Percentiles rank a stretch among this genome's conserved stretches.
phyloP scores from a whole-genome alignment of 345 rosid genomes.

The Theobroma cacao region DNA sequence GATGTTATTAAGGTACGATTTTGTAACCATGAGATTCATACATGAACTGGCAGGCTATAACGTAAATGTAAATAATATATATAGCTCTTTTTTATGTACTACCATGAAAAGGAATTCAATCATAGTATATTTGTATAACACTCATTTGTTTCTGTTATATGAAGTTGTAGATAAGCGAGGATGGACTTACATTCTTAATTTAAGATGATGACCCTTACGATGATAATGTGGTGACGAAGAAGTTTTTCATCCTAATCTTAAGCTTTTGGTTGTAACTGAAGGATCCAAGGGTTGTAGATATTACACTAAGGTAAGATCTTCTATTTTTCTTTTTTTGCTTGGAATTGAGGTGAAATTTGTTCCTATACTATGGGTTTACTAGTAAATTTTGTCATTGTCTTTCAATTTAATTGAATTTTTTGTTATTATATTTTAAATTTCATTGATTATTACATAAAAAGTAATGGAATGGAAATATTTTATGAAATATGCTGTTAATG shows the following conservation, averaged over 20 bases:
- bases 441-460: too few species aligned
- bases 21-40: background rate
- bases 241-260: slow-evolving; percentile 73
- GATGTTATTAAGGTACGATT: slow-evolving; percentile 75
- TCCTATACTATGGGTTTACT: too few species aligned
- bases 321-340: background rate
- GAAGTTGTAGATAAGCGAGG: slow-evolving; percentile 72
- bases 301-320: slow-evolving; percentile 65
- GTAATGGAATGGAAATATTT: too few species aligned
- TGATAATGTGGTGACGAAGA: slow-evolving; percentile 58
- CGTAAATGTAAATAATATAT: too few species aligned
- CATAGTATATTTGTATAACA: background rate
- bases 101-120: too few species aligned
- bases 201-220: slow-evolving; percentile 58
- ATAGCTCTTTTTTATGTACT: too few species aligned
- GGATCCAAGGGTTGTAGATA: slow-evolving; percentile 92
- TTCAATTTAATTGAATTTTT: too few species aligned
- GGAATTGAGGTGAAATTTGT: too few species aligned
- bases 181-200: slow-evolving; percentile 72
- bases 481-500: too few species aligned
- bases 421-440: too few species aligned
- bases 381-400: too few species aligned
- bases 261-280: slow-evolving; percentile 86
- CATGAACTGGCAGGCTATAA: background rate
- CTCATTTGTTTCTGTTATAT: background rate